A percentile compares a stretch with the other conserved stretches of the same genome.
These are phyloP conservation scores for Magnaporthales sp. DNA, from an alignment of 2,329 filamentous ascomycete genomes.

Conservation along the genomic window DNA sequence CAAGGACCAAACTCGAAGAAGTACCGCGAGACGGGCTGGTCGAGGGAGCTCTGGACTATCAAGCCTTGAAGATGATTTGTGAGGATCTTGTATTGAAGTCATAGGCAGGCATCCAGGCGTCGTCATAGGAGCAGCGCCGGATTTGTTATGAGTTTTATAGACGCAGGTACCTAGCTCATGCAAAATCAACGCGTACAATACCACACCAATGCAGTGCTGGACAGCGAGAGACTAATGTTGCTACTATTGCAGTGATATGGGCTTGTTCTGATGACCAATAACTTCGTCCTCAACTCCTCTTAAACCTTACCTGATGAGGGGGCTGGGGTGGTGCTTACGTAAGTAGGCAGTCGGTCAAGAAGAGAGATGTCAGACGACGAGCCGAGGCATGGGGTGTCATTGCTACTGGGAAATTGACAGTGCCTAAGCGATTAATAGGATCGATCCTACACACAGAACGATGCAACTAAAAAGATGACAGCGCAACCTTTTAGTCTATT, in stretches of 20 bases:
- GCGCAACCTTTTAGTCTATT: too few relatives aligned
- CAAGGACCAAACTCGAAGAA: conserved; percentile 45
- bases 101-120: background rate
- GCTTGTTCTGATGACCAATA: background rate
- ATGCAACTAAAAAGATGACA: too few relatives aligned
- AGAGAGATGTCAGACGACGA: background rate
- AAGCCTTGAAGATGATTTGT: conserved; percentile 19
- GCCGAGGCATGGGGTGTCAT: background rate
- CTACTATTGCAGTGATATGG: background rate
- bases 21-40: conserved; percentile 53
- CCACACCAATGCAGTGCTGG: background rate
- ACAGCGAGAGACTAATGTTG: too few relatives aligned
- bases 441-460: too few relatives aligned
- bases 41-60: conserved; percentile 52
- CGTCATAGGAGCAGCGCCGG: background rate
- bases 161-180: background rate
- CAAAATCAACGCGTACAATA: background rate
- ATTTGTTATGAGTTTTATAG: background rate
- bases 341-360: background rate
- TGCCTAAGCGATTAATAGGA: background rate
- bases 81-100: background rate
- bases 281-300: background rate
- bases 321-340: background rate
- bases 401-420: background rate
- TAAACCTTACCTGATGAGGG: too few relatives aligned